Percentiles rank a stretch among this genome's conserved stretches.
phyloP scores from a whole-genome alignment of 306 rosid species.

The Bauhinia variegata region DNA sequence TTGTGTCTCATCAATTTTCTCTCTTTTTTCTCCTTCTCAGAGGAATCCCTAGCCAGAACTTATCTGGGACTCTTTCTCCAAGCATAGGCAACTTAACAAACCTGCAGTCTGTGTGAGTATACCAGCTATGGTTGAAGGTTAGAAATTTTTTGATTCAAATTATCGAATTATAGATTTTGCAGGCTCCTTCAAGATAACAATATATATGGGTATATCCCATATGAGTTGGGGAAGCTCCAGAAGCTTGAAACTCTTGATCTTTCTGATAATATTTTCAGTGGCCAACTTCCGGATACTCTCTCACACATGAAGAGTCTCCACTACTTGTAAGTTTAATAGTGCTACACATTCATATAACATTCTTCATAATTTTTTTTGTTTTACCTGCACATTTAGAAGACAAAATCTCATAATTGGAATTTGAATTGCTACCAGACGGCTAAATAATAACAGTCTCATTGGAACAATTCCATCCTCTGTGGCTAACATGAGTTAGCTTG shows the following conservation, averaged over 20 bases:
- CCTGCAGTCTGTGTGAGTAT: slow-evolving; percentile 75
- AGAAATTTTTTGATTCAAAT: neutral
- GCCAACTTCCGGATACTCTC: slow-evolving; percentile 72
- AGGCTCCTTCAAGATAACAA: slow-evolving; percentile 80
- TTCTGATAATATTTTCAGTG: slow-evolving; percentile 75
- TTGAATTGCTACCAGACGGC: slow-evolving; percentile 66
- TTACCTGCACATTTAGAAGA: neutral
- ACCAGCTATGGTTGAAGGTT: slow-evolving; percentile 1
- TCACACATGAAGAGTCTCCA: slow-evolving; percentile 68
- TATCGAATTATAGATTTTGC: slow-evolving; percentile 32
- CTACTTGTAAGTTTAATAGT: slow-evolving; percentile 66
- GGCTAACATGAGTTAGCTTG: slow-evolving; percentile 74
- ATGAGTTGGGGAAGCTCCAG: slow-evolving; percentile 74
- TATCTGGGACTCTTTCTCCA: slow-evolving; percentile 85
- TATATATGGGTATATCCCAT: slow-evolving; percentile 78
- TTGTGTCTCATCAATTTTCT: neutral
- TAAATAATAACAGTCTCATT: slow-evolving; percentile 75
- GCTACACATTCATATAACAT: neutral
- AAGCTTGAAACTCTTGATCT: slow-evolving; percentile 84
- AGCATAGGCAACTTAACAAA: slow-evolving; percentile 82
- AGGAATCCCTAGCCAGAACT: slow-evolving; percentile 77
- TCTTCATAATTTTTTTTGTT: no score
- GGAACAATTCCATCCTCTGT: slow-evolving; percentile 84
- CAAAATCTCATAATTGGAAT: slow-evolving; percentile 37
- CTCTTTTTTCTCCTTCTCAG: slow-evolving; percentile 37